These are phyloP conservation scores for Diaporthe capsici DNA, from an alignment of 2,329 filamentous ascomycete genomes.

Conservation along the genomic window DNA sequence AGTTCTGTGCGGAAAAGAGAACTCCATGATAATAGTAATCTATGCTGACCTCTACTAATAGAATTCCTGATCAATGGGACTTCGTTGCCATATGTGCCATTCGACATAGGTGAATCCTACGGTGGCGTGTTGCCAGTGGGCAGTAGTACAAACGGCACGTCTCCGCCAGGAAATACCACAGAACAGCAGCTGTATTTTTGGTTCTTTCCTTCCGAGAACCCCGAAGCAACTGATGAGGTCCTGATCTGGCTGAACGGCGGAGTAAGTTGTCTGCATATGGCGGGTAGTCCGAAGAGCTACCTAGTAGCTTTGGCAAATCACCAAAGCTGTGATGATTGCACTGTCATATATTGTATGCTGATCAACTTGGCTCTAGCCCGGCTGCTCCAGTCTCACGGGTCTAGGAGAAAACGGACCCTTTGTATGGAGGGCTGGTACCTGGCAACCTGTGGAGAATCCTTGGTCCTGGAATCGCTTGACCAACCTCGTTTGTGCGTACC, in stretches of 20 bases:
- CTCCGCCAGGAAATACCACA: neutral
- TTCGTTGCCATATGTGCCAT: constrained; percentile 34
- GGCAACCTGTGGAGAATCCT: constrained; percentile 28
- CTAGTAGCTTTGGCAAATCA: neutral
- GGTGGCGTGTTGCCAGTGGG: constrained; percentile 28
- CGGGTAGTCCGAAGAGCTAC: neutral
- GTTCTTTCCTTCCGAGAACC: constrained; percentile 26
- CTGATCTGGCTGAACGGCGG: constrained; percentile 38
- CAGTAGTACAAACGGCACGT: neutral
- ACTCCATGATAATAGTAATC: neutral
- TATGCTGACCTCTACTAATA: neutral
- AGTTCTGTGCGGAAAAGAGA: neutral
- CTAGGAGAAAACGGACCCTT: constrained; percentile 31
- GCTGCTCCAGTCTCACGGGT: constrained; percentile 31
- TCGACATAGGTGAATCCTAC: constrained; percentile 35
- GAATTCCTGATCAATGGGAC: constrained; percentile 18
- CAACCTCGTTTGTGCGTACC: constrained; percentile 18
- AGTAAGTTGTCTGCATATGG: neutral
- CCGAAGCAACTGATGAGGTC: constrained; percentile 29
- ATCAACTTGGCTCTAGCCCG: neutral
- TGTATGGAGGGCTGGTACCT: constrained; percentile 32
- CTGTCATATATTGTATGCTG: neutral
- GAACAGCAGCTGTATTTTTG: constrained; percentile 30
- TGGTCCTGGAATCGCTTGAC: constrained; percentile 32
- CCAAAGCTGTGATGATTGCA: neutral